These are phyloP conservation scores for Spathaspora arborariae DNA, from an alignment of 805 yeast genomes.

Conservation along the genomic window DNA sequence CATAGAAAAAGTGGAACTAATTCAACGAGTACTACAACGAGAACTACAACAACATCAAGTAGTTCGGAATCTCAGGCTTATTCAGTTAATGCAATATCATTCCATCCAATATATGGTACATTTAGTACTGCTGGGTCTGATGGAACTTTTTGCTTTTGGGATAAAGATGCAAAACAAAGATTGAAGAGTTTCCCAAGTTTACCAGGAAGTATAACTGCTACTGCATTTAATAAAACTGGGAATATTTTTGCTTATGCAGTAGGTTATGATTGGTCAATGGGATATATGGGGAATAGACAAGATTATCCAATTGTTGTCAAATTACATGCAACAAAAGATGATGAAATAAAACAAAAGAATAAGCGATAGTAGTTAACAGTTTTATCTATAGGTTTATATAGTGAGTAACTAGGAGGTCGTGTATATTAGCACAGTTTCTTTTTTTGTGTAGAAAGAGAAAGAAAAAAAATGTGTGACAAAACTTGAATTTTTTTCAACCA, in stretches of 20 bases:
- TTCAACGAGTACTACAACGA: slow-evolving; percentile 16
- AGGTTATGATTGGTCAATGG: slow-evolving; percentile 95
- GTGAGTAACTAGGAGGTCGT: neutral
- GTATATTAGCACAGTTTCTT: too few relatives aligned
- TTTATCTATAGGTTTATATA: neutral
- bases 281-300: slow-evolving; percentile 71
- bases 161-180: slow-evolving; percentile 85
- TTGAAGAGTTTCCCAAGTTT: slow-evolving; percentile 74
- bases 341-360: slow-evolving; percentile 69
- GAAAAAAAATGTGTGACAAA: slow-evolving; percentile 1
- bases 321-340: slow-evolving; percentile 81
- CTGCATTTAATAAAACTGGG: slow-evolving; percentile 82
- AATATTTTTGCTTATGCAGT: slow-evolving; percentile 84
- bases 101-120: slow-evolving; percentile 90
- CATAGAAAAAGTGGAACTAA: slow-evolving; percentile 67
- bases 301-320: slow-evolving; percentile 74
- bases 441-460: too few relatives aligned
- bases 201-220: slow-evolving; percentile 65
- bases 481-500: neutral
- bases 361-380: slow-evolving; percentile 12
- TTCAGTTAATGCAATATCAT: slow-evolving; percentile 73
- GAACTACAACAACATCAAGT: slow-evolving; percentile 16
- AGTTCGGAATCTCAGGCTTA: slow-evolving; percentile 60
- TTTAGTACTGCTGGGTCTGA: slow-evolving; percentile 93
- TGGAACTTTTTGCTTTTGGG: slow-evolving; percentile 95